phyloP scores from a whole-genome alignment of 305 asterid species.

The Ajuga reptans region DNA sequence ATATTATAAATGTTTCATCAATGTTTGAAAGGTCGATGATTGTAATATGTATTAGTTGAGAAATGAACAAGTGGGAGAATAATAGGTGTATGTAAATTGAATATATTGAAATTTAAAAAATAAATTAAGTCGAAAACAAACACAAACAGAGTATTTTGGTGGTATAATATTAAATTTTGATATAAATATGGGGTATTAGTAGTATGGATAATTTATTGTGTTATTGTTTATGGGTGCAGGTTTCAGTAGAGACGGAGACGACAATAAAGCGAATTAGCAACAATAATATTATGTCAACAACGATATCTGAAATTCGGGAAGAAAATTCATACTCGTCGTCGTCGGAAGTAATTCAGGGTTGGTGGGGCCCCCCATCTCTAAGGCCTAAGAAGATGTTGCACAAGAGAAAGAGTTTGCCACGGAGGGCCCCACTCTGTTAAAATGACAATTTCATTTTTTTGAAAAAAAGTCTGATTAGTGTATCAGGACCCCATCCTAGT shows the following conservation, averaged over 20 bases:
- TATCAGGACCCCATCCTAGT: conserved; percentile 7
- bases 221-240: conserved; percentile 19
- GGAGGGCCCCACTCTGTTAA: conserved; percentile 50
- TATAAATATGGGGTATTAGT: too few relatives aligned
- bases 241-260: conserved; percentile 25
- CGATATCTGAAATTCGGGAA: conserved; percentile 10
- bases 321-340: conserved; percentile 35
- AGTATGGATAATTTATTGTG: too few relatives aligned
- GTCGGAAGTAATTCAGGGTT: conserved; percentile 42
- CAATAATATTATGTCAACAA: background rate
- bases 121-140: too few relatives aligned
- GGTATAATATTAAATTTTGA: too few relatives aligned
- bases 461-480: background rate
- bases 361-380: conserved; percentile 30
- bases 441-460: background rate
- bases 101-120: too few relatives aligned
- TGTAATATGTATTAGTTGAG: too few relatives aligned
- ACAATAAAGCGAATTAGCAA: conserved; percentile 16
- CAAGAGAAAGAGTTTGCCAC: conserved; percentile 58
- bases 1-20: too few relatives aligned
- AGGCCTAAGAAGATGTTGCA: conserved; percentile 39
- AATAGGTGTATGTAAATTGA: too few relatives aligned
- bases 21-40: too few relatives aligned
- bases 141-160: too few relatives aligned
- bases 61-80: too few relatives aligned